phyloP scores from a whole-genome alignment of 1,284 basidiomycete genomes.

The Cutaneotrichosporon spelunceum region DNA sequence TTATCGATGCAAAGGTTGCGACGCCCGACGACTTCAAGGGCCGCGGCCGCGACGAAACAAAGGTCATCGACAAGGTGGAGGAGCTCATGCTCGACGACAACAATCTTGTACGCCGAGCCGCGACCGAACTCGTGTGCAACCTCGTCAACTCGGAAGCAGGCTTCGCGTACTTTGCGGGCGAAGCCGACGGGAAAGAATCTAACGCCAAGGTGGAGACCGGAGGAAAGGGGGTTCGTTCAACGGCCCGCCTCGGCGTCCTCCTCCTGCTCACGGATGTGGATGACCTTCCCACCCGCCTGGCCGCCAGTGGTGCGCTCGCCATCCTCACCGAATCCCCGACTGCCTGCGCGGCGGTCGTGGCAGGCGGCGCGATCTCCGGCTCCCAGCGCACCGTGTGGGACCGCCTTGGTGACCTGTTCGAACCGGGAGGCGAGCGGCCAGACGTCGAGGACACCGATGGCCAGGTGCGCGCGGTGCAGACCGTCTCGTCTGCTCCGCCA shows the following conservation, averaged over 20 bases:
- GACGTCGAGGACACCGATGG: slow-evolving; percentile 36
- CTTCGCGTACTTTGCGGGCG: slow-evolving; percentile 57
- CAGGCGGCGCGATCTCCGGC: slow-evolving; percentile 34
- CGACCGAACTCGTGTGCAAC: slow-evolving; percentile 92
- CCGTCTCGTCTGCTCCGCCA: slow-evolving; percentile 30
- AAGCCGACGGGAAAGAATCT: slow-evolving; percentile 27
- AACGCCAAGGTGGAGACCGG: slow-evolving; percentile 17
- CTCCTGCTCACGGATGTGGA: slow-evolving; percentile 78
- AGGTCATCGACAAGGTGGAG: slow-evolving; percentile 63
- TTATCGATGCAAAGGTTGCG: slow-evolving; percentile 50
- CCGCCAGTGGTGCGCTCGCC: slow-evolving; percentile 80
- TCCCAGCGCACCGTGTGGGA: slow-evolving; percentile 57
- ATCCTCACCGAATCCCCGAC: slow-evolving; percentile 62
- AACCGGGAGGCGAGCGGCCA: slow-evolving; percentile 14
- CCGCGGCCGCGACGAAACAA: slow-evolving; percentile 12
- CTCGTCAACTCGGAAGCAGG: slow-evolving; percentile 71
- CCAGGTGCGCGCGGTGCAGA: slow-evolving; percentile 30
- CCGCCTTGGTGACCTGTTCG: slow-evolving; percentile 63
- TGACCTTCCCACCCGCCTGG: slow-evolving; percentile 74
- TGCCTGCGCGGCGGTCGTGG: slow-evolving; percentile 61
- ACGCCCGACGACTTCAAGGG: slow-evolving; percentile 7
- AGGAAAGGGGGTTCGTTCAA: slow-evolving; percentile 46
- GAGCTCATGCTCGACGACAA: slow-evolving; percentile 82
- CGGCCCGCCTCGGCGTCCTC: slow-evolving; percentile 73
- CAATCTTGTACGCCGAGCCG: slow-evolving; percentile 73